phyloP scores from a whole-genome alignment of 169 alveolate species.

The Plasmodium reichenowi region DNA sequence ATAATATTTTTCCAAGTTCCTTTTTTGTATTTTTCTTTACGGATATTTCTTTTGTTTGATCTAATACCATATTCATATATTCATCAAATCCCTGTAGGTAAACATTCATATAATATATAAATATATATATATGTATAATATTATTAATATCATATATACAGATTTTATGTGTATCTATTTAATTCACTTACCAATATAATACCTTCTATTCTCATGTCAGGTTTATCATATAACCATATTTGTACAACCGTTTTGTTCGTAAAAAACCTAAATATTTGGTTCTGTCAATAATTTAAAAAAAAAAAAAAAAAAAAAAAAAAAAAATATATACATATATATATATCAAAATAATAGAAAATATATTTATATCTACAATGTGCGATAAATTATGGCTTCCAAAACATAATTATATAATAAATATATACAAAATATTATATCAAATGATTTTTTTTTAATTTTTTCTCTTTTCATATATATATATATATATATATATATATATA shows the following conservation, averaged over 20 bases:
- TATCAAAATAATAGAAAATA: background rate
- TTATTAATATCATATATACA: background rate
- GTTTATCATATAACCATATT: conserved; percentile 95
- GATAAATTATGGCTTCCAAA: no score
- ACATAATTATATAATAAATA: no score
- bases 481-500: no score
- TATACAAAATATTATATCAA: background rate
- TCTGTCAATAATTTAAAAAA: conserved; percentile 76
- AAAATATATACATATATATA: no score
- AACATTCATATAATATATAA: no score
- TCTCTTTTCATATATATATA: no score
- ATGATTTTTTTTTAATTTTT: background rate
- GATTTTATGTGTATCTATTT: background rate
- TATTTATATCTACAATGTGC: no score
- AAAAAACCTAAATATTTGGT: conserved; percentile 94
- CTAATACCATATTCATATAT: conserved; percentile 96
- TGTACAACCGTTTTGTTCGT: conserved; percentile 94
- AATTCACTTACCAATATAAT: conserved; percentile 88
- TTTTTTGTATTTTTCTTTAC: conserved; percentile 90
- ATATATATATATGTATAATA: no score
- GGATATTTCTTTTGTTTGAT: conserved; percentile 93
- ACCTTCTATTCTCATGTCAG: conserved; percentile 93
- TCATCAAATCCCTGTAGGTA: conserved; percentile 97
- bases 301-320: conserved; percentile 10
- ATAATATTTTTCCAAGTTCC: conserved; percentile 92